Conservation (phyloP, 2,329 filamentous ascomycete genomes). For the Fusarium tuaranense region DNA sequence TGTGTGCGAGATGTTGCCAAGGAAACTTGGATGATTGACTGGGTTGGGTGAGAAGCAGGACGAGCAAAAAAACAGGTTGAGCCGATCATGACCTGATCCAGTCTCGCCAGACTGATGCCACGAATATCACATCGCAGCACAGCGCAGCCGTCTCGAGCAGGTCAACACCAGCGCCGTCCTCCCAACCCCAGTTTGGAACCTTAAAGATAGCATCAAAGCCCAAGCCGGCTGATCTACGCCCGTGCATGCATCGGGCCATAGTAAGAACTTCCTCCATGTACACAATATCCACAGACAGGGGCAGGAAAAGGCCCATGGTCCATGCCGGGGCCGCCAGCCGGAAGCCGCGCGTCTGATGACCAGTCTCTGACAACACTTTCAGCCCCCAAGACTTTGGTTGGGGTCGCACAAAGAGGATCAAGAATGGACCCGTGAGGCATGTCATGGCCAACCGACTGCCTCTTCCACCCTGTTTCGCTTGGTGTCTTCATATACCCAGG, state of each 20-base stretch:
- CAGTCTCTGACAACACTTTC: not conserved
- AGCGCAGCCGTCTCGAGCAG: not conserved
- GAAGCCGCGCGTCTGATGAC: slow-evolving; percentile 11
- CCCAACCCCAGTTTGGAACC: not conserved
- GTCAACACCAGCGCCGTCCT: not conserved
- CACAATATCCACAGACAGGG: not conserved
- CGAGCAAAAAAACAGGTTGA: not conserved
- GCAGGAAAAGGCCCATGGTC: not conserved
- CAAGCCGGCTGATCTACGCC: slow-evolving; percentile 15
- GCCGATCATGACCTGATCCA: not conserved
- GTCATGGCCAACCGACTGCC: not conserved
- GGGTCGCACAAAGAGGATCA: slow-evolving; percentile 6
- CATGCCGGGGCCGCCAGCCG: slow-evolving; percentile 3
- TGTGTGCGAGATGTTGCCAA: slow-evolving; percentile 15
- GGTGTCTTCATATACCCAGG: not conserved
- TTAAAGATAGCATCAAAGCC: not conserved
- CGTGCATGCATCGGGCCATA: slow-evolving; percentile 13
- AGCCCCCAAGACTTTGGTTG: not conserved
- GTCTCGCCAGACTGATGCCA: slow-evolving; percentile 5
- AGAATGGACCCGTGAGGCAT: slow-evolving; percentile 1
- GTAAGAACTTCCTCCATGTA: slow-evolving; percentile 1
- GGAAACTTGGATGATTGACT: slow-evolving; percentile 10
- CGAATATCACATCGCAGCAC: not conserved
- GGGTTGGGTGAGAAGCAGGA: not conserved
- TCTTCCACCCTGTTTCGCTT: not conserved